Percentiles rank a stretch among this genome's conserved stretches.
These are phyloP conservation scores for Boletus rex-veris DNA, from an alignment of 768 basidiomycete species.

Conservation along the genomic window DNA sequence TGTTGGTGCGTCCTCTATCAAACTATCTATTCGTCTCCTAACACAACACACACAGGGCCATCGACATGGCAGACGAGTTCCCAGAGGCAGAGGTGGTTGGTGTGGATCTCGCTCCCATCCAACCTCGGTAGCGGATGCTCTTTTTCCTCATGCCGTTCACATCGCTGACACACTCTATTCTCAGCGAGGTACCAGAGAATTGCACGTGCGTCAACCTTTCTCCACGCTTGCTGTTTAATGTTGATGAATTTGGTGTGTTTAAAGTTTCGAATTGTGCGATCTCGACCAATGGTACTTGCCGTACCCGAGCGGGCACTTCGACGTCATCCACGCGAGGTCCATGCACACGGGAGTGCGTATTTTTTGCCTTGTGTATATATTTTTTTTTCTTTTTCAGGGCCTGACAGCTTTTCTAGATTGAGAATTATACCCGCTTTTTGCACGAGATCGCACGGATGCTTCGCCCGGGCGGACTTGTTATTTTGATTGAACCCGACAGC, in stretches of 20 bases:
- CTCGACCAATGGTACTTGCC: slow-evolving; percentile 58
- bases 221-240: neutral
- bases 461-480: slow-evolving; percentile 65
- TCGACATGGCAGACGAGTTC: slow-evolving; percentile 73
- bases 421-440: slow-evolving; percentile 57
- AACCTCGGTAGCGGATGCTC: slow-evolving; percentile 51
- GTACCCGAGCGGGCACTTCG: slow-evolving; percentile 60
- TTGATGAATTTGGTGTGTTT: slow-evolving; percentile 2
- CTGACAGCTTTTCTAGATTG: slow-evolving; percentile 43
- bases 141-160: neutral
- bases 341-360: slow-evolving; percentile 55
- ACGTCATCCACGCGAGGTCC: slow-evolving; percentile 67
- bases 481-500: slow-evolving; percentile 61
- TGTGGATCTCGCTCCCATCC: slow-evolving; percentile 69
- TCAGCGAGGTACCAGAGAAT: slow-evolving; percentile 61
- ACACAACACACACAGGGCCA: slow-evolving; percentile 49
- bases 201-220: slow-evolving; percentile 55
- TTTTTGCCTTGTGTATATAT: neutral
- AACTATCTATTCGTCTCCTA: neutral
- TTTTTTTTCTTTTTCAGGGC: neutral
- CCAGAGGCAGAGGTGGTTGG: slow-evolving; percentile 63
- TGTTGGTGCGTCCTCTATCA: slow-evolving; percentile 43
- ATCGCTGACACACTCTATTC: slow-evolving; percentile 15
- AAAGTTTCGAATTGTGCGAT: slow-evolving; percentile 70
- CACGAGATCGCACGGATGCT: slow-evolving; percentile 62